Conservation (phyloP, 331 rosid species). For the Telfairia occidentalis region DNA sequence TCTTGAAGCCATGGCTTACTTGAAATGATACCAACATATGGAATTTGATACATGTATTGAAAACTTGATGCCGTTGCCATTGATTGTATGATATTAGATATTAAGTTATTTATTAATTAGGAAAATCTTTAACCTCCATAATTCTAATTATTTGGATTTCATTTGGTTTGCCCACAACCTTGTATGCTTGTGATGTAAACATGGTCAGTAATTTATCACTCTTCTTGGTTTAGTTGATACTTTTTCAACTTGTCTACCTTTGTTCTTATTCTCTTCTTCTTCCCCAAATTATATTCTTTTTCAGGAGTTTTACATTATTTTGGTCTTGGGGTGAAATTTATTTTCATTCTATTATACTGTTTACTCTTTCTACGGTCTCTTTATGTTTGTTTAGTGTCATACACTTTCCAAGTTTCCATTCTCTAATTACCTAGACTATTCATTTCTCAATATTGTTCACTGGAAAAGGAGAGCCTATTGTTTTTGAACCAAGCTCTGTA, state of each 20-base stretch:
- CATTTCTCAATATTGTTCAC: not conserved
- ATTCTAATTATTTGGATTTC: not conserved
- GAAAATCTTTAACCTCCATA: not conserved
- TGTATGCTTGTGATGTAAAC: not conserved
- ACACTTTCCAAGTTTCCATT: not conserved
- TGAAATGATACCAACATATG: not conserved
- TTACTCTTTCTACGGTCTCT: not conserved
- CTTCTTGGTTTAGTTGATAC: not conserved
- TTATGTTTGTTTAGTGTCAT: not conserved
- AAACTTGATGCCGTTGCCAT: not conserved
- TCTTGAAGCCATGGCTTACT: not conserved
- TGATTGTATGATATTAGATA: not conserved
- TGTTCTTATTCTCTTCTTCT: not conserved
- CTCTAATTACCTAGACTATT: not conserved
- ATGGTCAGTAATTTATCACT: not conserved
- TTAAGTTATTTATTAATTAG: not conserved
- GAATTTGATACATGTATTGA: not conserved
- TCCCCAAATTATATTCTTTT: not conserved
- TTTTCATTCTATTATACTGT: not conserved
- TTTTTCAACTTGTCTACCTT: not conserved
- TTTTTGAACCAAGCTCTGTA: not conserved
- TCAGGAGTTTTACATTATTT: not conserved
- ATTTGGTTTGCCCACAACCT: not conserved
- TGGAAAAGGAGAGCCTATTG: not conserved
- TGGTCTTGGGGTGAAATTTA: not conserved